Evolutionary conservation across 306 rosid genomes (phyloP).

Genomic region (Albizia julibrissin): DNA sequence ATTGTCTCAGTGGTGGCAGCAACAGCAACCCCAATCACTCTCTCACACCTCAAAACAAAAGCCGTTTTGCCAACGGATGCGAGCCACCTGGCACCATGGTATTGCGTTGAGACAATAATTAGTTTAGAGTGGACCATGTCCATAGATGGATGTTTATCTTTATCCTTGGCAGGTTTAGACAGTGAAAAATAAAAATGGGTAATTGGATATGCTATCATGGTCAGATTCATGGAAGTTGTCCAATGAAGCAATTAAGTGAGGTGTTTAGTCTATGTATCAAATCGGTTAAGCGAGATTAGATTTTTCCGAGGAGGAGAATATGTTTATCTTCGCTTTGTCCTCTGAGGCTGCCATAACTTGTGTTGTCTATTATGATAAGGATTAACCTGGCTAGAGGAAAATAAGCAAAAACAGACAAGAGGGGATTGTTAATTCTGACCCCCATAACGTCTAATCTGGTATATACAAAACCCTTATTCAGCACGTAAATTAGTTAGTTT

Average conservation of each 20-base stretch:
- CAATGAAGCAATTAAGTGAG: not conserved
- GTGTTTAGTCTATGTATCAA: not conserved
- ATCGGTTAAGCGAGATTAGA: not conserved
- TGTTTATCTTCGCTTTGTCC: constrained; percentile 21
- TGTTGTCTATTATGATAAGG: not conserved
- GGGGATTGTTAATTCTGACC: not conserved
- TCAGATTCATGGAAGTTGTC: constrained; percentile 2
- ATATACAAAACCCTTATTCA: not conserved
- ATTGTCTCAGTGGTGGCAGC: constrained; percentile 53
- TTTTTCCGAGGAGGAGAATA: constrained; percentile 2
- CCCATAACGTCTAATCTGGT: constrained; percentile 21
- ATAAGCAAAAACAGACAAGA: constrained; percentile 27
- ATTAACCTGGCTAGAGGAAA: constrained; percentile 17
- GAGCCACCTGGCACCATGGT: constrained; percentile 45
- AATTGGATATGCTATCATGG: not conserved
- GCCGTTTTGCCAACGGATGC: constrained; percentile 28
- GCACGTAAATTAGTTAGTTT: constrained; percentile 12
- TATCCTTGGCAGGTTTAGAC: not conserved
- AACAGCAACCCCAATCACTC: constrained; percentile 53
- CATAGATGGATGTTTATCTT: not conserved
- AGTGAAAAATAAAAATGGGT: not conserved
- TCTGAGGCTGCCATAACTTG: constrained; percentile 16
- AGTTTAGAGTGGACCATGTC: constrained; percentile 38
- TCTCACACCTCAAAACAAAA: constrained; percentile 29
- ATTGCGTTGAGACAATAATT: constrained; percentile 18